Evolutionary conservation across 169 alveolate genomes (phyloP).

Genomic region (Theileria parva): DNA sequence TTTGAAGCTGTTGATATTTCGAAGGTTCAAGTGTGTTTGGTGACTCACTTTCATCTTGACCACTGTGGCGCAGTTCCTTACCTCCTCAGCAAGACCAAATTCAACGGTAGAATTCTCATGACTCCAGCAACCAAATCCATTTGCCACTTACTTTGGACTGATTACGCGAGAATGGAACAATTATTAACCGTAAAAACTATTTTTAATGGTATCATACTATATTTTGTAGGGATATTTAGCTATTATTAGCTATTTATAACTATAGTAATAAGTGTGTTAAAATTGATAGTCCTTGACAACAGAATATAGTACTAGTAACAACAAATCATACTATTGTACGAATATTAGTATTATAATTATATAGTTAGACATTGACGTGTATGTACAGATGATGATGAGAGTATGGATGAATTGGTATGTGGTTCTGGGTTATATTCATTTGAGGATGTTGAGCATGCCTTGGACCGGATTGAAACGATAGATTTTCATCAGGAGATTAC

Average conservation of each 20-base stretch:
- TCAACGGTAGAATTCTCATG: conserved; percentile 89
- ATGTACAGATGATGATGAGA: conserved; percentile 25
- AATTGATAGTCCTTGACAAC: neutral
- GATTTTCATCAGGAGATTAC: conserved; percentile 92
- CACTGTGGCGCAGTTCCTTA: conserved; percentile 98
- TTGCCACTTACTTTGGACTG: conserved; percentile 91
- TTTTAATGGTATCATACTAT: conserved; percentile 21
- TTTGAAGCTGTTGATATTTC: conserved; percentile 94
- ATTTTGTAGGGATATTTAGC: neutral
- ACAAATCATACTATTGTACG: too few species aligned
- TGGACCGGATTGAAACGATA: conserved; percentile 86
- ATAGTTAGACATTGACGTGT: neutral
- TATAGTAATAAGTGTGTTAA: neutral
- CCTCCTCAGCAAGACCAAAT: conserved; percentile 90
- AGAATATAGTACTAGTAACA: neutral
- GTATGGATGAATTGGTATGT: conserved; percentile 64
- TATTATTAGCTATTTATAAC: neutral
- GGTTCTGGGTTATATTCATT: conserved; percentile 86
- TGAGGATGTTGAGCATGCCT: conserved; percentile 89
- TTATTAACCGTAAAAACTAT: conserved; percentile 52
- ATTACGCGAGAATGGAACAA: conserved; percentile 77
- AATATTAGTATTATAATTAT: too few species aligned
- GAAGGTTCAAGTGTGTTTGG: conserved; percentile 91
- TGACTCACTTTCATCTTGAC: conserved; percentile 97
- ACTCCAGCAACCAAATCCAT: conserved; percentile 96